Percentiles rank a stretch among this genome's conserved stretches.
phyloP scores from a whole-genome alignment of 176 grass and related monocot species.

The Carex kokanica region DNA sequence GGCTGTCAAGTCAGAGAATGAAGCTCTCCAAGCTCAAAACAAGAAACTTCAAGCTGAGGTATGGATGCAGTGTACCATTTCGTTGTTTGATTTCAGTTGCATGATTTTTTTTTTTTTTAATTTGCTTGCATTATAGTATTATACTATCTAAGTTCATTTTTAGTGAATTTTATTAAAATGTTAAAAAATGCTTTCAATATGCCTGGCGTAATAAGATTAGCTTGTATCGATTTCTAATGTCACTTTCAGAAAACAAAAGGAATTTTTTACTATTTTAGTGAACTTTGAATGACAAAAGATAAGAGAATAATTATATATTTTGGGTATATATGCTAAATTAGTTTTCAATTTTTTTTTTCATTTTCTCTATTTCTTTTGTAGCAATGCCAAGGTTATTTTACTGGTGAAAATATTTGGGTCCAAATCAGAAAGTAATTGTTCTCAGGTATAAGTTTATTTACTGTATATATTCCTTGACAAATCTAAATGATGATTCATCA shows the following conservation, averaged over 20 bases:
- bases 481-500: not conserved
- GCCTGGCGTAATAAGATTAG: not conserved
- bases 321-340: not conserved
- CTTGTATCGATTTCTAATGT: not conserved
- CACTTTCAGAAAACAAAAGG: not conserved
- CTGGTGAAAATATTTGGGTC: not conserved
- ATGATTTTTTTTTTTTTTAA: not conserved
- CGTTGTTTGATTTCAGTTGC: not conserved
- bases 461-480: not conserved
- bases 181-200: not conserved
- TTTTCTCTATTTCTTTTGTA: not conserved
- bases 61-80: not conserved
- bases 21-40: slow-evolving; percentile 69
- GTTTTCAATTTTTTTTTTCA: not conserved
- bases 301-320: not conserved
- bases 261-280: not conserved
- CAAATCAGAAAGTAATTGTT: not conserved
- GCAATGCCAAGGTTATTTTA: not conserved
- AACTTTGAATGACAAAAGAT: not conserved
- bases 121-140: not conserved
- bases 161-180: not conserved
- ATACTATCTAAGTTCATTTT: not conserved
- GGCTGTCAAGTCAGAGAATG: slow-evolving; percentile 72
- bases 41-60: slow-evolving; percentile 92
- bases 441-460: not conserved